Evolutionary conservation across 1,284 basidiomycete genomes (phyloP).

Genomic region (Peniophora sp.): DNA sequence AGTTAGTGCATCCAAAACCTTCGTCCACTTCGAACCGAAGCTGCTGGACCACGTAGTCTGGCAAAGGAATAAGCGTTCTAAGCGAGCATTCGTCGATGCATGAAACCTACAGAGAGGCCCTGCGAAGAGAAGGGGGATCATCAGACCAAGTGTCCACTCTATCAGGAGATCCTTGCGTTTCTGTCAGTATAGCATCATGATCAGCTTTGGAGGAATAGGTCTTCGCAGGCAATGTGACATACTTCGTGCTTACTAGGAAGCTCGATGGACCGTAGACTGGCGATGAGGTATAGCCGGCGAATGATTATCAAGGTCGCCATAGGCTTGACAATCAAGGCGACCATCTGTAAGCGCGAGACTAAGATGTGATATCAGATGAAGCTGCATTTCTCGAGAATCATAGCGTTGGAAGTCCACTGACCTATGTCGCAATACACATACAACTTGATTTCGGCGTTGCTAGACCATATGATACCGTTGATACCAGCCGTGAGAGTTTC

Average conservation of each 20-base stretch:
- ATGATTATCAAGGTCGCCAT: not conserved
- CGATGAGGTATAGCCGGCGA: not conserved
- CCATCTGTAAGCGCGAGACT: not conserved
- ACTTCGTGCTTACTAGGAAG: not conserved
- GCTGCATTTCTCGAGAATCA: not conserved
- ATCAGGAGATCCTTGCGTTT: not conserved
- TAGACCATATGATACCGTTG: not conserved
- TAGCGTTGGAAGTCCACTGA: not conserved
- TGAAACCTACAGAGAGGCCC: not conserved
- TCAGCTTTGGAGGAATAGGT: not conserved
- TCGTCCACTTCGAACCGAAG: not conserved
- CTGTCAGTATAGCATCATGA: not conserved
- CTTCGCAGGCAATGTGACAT: too few species aligned
- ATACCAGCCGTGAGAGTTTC: not conserved
- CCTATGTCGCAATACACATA: not conserved
- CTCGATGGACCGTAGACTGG: not conserved
- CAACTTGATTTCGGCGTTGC: not conserved
- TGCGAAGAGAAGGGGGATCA: not conserved
- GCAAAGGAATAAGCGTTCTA: too few species aligned
- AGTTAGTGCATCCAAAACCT: not conserved
- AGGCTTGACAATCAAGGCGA: not conserved
- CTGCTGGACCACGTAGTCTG: not conserved
- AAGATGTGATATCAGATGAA: too few species aligned
- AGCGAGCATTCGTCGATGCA: too few species aligned
- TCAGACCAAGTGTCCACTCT: not conserved